Evolutionary conservation across 1,284 basidiomycete genomes (phyloP).

Genomic region (Ganoderma multipileum): DNA sequence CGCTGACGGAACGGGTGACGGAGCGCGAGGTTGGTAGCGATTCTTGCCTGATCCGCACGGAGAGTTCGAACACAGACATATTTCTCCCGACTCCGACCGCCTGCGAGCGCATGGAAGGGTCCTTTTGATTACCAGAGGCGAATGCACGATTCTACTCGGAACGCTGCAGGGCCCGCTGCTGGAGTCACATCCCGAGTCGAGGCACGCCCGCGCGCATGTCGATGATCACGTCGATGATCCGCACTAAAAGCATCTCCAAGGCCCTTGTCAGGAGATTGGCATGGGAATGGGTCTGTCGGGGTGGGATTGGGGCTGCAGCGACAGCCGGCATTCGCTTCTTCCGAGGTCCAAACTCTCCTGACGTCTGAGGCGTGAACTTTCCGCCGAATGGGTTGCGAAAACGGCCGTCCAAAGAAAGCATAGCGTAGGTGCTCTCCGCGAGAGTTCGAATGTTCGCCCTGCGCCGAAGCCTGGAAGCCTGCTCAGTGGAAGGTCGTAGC

Average conservation of each 20-base stretch:
- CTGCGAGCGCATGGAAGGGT: slow-evolving; percentile 16
- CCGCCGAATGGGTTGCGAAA: slow-evolving; percentile 6
- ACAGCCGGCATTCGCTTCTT: slow-evolving; percentile 26
- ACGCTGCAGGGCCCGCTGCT: not conserved
- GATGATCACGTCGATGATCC: slow-evolving; percentile 28
- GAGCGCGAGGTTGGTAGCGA: slow-evolving; percentile 21
- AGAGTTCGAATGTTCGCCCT: slow-evolving; percentile 15
- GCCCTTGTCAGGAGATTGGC: slow-evolving; percentile 16
- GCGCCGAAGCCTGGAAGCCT: not conserved
- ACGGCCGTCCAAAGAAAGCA: not conserved
- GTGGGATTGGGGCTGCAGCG: not conserved
- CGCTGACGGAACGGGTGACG: slow-evolving; percentile 11
- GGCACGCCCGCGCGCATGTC: slow-evolving; percentile 23
- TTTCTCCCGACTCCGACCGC: slow-evolving; percentile 20
- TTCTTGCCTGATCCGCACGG: slow-evolving; percentile 13
- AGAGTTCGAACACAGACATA: slow-evolving; percentile 19
- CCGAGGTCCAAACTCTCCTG: slow-evolving; percentile 32
- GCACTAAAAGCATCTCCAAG: slow-evolving; percentile 4
- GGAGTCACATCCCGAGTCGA: slow-evolving; percentile 14
- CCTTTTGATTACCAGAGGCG: slow-evolving; percentile 2
- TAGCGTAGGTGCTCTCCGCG: slow-evolving; percentile 15
- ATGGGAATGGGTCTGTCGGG: slow-evolving; percentile 1
- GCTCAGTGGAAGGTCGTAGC: slow-evolving; percentile 24
- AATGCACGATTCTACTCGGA: slow-evolving; percentile 1
- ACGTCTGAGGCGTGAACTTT: slow-evolving; percentile 19